Conservation (phyloP, 192 early-diverging fungal genomes). For the Cetraspora pellucida region DNA sequence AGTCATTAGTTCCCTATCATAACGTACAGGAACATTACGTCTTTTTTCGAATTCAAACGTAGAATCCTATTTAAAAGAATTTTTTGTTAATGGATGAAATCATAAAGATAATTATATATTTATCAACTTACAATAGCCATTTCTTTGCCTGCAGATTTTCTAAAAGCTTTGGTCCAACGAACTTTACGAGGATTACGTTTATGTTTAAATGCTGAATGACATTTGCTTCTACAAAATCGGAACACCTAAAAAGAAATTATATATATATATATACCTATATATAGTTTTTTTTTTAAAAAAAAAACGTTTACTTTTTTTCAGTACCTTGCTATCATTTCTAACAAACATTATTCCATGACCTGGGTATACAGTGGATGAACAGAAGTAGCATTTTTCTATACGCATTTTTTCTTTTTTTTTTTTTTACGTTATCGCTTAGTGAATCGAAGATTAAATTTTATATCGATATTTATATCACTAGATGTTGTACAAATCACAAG, state of each 20-base stretch:
- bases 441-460: background rate
- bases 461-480: too few relatives aligned
- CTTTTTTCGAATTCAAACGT: constrained; percentile 99
- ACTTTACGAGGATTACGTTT: constrained; percentile 99
- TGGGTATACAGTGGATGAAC: constrained; percentile 94
- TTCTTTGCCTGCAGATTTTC: constrained; percentile 97
- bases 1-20: constrained; percentile 95
- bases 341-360: constrained; percentile 99
- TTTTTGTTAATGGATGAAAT: background rate
- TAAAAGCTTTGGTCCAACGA: constrained; percentile 99
- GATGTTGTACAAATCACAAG: background rate
- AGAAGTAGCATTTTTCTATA: constrained; percentile 99
- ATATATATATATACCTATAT: constrained; percentile 17
- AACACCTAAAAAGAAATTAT: constrained; percentile 64
- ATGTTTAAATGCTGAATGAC: constrained; percentile 99
- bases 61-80: constrained; percentile 62
- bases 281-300: background rate
- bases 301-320: background rate
- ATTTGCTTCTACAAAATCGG: constrained; percentile 97
- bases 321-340: constrained; percentile 94
- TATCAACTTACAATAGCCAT: constrained; percentile 87
- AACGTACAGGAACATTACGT: constrained; percentile 95
- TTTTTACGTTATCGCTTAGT: constrained; percentile 26
- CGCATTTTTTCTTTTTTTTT: constrained; percentile 66
- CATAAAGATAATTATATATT: background rate